Evolutionary conservation across 148 eudicot species (phyloP).

Genomic region (Vaccinium macrocarpon): DNA sequence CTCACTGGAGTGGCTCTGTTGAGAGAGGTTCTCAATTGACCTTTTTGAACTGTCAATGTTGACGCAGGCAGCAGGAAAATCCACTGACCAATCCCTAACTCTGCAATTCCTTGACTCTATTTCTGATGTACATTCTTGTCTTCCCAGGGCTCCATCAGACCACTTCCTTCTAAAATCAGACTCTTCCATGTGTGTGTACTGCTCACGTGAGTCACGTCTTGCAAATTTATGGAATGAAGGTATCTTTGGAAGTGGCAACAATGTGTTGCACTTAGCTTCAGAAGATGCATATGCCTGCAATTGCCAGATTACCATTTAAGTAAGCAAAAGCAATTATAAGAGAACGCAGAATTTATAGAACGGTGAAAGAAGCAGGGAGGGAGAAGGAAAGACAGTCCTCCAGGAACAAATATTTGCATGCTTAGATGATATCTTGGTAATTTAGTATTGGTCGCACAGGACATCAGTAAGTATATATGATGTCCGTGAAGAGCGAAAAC

Average conservation of each 20-base stretch:
- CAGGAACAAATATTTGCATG: not conserved
- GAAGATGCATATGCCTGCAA: constrained; percentile 88
- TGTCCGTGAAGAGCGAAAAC: not conserved
- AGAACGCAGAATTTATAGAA: not conserved
- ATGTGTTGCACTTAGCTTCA: constrained; percentile 55
- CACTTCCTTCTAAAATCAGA: constrained; percentile 55
- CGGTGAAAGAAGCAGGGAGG: not conserved
- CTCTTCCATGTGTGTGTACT: constrained; percentile 69
- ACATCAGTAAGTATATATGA: not conserved
- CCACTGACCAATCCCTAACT: constrained; percentile 96
- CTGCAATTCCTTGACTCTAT: constrained; percentile 97
- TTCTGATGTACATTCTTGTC: constrained; percentile 83
- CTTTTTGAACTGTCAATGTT: constrained; percentile 68
- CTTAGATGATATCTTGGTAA: not conserved
- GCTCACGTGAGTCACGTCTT: constrained; percentile 56
- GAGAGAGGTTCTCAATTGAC: constrained; percentile 71
- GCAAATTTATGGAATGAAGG: constrained; percentile 94
- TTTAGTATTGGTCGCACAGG: not conserved
- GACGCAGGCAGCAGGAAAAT: constrained; percentile 79
- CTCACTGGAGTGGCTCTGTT: constrained; percentile 79
- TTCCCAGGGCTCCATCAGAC: constrained; percentile 67
- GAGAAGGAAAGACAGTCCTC: not conserved
- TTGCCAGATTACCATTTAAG: constrained; percentile 4
- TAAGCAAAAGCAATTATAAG: not conserved
- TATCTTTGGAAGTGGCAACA: constrained; percentile 82